Evolutionary conservation across 2,329 filamentous ascomycete species (phyloP), one percentile per base, ranked within the genome.

Genomic region (Fusarium azukiicola): DNA sequence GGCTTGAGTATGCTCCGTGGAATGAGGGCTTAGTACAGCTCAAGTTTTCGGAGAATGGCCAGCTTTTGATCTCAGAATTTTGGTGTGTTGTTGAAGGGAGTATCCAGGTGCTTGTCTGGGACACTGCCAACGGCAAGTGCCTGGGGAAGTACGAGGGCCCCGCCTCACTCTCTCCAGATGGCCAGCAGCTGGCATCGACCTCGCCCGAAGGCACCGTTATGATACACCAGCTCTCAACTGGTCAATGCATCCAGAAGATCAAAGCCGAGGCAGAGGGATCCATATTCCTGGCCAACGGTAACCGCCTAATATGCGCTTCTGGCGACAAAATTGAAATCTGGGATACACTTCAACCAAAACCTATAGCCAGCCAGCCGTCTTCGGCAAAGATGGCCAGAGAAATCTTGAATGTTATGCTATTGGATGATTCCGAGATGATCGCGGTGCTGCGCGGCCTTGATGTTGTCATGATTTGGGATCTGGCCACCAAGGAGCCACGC

Each of bases 231-330:
- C 32, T 56, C 19, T 14, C 52, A 56, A 56, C 52, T 38, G 52
- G 27, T 0, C 3, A 38, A 21, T 38, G 32, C 32, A 56, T n/a
- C 19, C 32, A 38, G 32, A 10, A 36, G 19, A 38, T n/a, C 32
- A 16, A 36, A 4, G 2, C 6, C 12, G 19, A 21, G 8, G 1
- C 14, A 11, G 3, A 3, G 27, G 19, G 5, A 21, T 1, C 2
- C 23, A 17, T 0, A 38, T n/a, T 38, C 14, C 19, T 56, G 32
- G 27, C 2, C 21, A 38, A 56, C 4, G 12, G 6, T 9, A n/a
- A 56, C 32, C 32, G 32, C 19, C 11, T 56, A 4, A 32, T 38
- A 1, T 5, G 14, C 7, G 8, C 4, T 4, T 38, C 12, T 9
- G 4, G 2, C 11, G 38, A 38, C 1, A 2, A 3, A 9, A 5